Base-by-base conservation (phyloP, 805 yeast species). In the Kluyveromyces siamensis region DNA sequence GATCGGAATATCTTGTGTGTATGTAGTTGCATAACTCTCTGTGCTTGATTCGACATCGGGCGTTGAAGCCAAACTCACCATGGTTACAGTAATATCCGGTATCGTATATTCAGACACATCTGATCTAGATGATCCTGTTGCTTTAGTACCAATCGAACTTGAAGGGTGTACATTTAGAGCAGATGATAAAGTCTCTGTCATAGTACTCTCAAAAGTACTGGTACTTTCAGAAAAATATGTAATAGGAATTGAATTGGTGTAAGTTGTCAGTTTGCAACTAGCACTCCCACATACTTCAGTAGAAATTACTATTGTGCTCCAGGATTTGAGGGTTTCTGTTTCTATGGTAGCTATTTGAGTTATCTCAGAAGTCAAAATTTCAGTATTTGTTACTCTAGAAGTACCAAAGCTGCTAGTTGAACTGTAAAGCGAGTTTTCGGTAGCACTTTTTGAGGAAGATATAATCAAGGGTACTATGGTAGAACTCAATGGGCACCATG, bases 401-500 rank as follows among this genome's bases (percentile, higher is more conserved):
- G 35, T 30, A 5, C 14, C 35, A 7, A 30, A 3, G 35, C 25
- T 21, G 25, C 25, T 21, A 21, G 6, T 21, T 21, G 25, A 21
- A 21, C 6, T 6, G 25, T 21, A 21, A 21, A 21, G 3, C 25
- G 14, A 30, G 14, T 8, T 30, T 30, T 30, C 14, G 11, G 35
- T 30, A 8, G 35, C 35, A 30, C 35, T 30, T 30, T 30, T 25
- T 16, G 3, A 13, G 8, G 19, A 13, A 8, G 38, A 27, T 8
- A 10, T 9, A 14, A 18, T 11, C 3, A 13, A 16, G n/a, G 17
- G 10, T 7, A 9, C 8, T 18, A 7, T 17, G 19, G 39, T 35
- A 18, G 21, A 19, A 33, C 38, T 44, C 36, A 49, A 36, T 13
- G 56, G 52, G 27, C 52, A 50, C 52, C 52, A 48, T 35, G 63